A percentile compares a stretch with the other conserved stretches of the same genome.
These are phyloP conservation scores for Raphanus sativus DNA, from an alignment of 345 rosid species.

Conservation along the genomic window DNA sequence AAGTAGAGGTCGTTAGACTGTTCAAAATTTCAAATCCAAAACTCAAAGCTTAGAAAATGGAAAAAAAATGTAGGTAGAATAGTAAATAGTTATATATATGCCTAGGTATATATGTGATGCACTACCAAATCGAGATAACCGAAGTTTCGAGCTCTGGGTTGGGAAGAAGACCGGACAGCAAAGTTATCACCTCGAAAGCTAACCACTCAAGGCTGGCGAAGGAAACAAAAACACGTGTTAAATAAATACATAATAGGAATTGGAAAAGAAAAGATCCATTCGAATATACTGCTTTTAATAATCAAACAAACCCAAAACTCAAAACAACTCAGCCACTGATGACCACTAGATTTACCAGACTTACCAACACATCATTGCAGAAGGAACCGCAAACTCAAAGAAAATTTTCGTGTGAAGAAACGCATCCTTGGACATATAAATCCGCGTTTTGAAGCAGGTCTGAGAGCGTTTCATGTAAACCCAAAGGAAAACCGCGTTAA, in stretches of 20 bases:
- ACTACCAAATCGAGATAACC: constrained; percentile 57
- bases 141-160: constrained; percentile 63
- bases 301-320: neutral
- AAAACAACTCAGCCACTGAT: neutral
- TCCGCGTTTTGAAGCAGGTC: constrained; percentile 5
- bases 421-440: constrained; percentile 24
- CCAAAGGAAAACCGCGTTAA: constrained; percentile 34
- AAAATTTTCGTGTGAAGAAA: constrained; percentile 32
- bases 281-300: neutral
- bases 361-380: constrained; percentile 42
- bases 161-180: constrained; percentile 62
- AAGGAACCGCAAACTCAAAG: constrained; percentile 38
- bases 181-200: constrained; percentile 56
- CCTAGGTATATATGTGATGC: neutral
- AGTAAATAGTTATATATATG: neutral
- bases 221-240: neutral
- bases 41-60: constrained; percentile 1
- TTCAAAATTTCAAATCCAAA: neutral
- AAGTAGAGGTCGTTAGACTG: constrained; percentile 39
- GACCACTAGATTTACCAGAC: constrained; percentile 6
- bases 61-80: neutral
- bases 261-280: neutral
- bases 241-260: neutral
- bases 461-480: constrained; percentile 36
- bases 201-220: constrained; percentile 62